Conservation (phyloP, 306 rosid genomes). For the Urtica urens region DNA sequence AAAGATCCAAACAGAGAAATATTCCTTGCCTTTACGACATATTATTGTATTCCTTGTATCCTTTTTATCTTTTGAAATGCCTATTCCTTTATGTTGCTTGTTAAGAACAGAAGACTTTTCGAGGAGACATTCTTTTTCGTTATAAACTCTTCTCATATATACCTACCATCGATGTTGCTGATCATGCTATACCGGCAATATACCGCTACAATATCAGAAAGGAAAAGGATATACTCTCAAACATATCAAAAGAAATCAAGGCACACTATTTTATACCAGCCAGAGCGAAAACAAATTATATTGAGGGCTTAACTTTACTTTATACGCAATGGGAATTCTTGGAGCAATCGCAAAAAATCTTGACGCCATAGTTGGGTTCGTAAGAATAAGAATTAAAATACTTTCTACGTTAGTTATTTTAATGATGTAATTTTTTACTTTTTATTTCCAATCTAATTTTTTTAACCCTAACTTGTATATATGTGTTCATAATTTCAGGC, state of each 20-base stretch:
- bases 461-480: neutral
- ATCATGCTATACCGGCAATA: too few relatives aligned
- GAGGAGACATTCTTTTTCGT: too few relatives aligned
- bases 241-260: neutral
- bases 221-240: too few relatives aligned
- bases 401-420: neutral
- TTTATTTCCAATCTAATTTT: neutral
- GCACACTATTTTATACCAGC: neutral
- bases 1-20: too few relatives aligned
- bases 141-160: too few relatives aligned
- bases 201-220: too few relatives aligned
- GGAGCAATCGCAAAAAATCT: slow-evolving; percentile 57
- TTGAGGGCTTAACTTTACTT: neutral
- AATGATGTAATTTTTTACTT: neutral
- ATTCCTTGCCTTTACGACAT: too few relatives aligned
- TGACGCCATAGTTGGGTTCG: slow-evolving; percentile 72
- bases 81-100: too few relatives aligned
- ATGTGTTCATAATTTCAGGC: slow-evolving; percentile 33
- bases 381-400: neutral
- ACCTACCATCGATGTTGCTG: too few relatives aligned
- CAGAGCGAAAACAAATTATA: neutral
- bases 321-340: slow-evolving; percentile 66
- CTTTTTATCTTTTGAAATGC: too few relatives aligned
- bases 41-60: too few relatives aligned
- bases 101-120: too few relatives aligned